phyloP scores from a whole-genome alignment of 2,329 filamentous ascomycete species.

The Rutstroemia sp. region DNA sequence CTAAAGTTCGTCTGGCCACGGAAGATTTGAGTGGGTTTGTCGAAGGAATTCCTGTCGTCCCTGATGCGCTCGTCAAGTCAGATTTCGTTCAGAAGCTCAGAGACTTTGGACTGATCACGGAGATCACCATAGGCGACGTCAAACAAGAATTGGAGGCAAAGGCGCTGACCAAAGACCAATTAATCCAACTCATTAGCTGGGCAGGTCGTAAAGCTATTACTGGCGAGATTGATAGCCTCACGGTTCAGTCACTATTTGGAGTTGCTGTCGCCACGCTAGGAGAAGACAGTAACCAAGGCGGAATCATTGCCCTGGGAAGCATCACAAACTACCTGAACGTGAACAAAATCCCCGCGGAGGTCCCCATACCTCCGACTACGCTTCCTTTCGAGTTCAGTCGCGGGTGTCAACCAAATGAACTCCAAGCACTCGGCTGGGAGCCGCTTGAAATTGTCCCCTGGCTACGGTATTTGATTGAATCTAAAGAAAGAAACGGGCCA shows the following conservation, averaged over 20 bases:
- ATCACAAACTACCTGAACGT: constrained; percentile 70
- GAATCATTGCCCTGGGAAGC: constrained; percentile 68
- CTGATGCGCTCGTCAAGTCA: constrained; percentile 65
- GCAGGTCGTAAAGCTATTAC: constrained; percentile 61
- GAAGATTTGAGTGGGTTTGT: constrained; percentile 66
- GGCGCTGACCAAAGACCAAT: constrained; percentile 70
- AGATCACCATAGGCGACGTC: constrained; percentile 82
- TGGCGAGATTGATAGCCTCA: constrained; percentile 65
- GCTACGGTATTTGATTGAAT: constrained; percentile 73
- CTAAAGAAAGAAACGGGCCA: constrained; percentile 48
- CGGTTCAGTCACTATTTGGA: constrained; percentile 64
- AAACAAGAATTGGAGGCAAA: constrained; percentile 74
- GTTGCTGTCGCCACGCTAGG: constrained; percentile 69
- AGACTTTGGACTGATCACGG: constrained; percentile 78
- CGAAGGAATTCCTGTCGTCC: constrained; percentile 79
- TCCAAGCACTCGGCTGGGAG: constrained; percentile 80
- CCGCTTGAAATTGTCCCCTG: constrained; percentile 80
- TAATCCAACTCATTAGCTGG: constrained; percentile 81
- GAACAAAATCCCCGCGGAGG: constrained; percentile 70
- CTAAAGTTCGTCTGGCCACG: constrained; percentile 69
- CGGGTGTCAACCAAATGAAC: constrained; percentile 54
- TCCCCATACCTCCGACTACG: constrained; percentile 74
- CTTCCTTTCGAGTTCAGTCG: constrained; percentile 81
- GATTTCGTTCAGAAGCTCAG: constrained; percentile 73
- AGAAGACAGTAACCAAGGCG: constrained; percentile 51